Conservation (phyloP, 2,329 filamentous ascomycete genomes). For the Stemphylium beticola region DNA sequence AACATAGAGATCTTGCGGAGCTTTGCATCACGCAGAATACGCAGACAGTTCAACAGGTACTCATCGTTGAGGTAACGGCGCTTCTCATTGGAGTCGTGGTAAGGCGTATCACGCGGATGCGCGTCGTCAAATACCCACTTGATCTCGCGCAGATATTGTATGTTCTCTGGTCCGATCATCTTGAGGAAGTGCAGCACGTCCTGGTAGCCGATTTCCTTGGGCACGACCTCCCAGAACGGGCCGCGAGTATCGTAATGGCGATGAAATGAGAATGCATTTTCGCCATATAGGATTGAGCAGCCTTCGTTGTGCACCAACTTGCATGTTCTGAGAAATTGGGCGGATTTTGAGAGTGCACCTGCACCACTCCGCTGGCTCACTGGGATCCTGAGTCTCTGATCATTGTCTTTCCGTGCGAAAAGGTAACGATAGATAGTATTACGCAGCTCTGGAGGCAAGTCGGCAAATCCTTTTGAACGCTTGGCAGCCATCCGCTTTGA, state of each 20-base stretch:
- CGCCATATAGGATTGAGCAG: slow-evolving; percentile 57
- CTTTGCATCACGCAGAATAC: slow-evolving; percentile 51
- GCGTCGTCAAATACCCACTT: slow-evolving; percentile 56
- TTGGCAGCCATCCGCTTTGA: neutral
- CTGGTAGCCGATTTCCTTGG: slow-evolving; percentile 57
- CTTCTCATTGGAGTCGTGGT: slow-evolving; percentile 48
- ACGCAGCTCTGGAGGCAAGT: slow-evolving; percentile 52
- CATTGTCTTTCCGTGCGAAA: slow-evolving; percentile 45
- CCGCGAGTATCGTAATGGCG: slow-evolving; percentile 47
- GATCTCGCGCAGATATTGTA: slow-evolving; percentile 54
- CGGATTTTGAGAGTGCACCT: slow-evolving; percentile 49
- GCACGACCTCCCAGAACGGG: slow-evolving; percentile 50
- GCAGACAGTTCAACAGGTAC: slow-evolving; percentile 54
- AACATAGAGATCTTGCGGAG: slow-evolving; percentile 52
- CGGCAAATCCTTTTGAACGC: slow-evolving; percentile 29
- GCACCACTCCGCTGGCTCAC: neutral
- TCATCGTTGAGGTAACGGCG: slow-evolving; percentile 58
- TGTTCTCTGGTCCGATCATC: slow-evolving; percentile 56
- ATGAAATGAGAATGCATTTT: slow-evolving; percentile 56
- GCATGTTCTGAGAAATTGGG: slow-evolving; percentile 56
- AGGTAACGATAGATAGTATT: slow-evolving; percentile 55
- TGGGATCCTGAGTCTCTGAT: slow-evolving; percentile 46
- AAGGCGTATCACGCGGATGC: slow-evolving; percentile 48
- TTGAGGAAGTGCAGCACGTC: slow-evolving; percentile 54
- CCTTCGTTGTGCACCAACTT: slow-evolving; percentile 54